A percentile compares a stretch with the other conserved stretches of the same genome.
Evolutionary conservation across 2,329 filamentous ascomycete species (phyloP).

Genomic region (Pleochaeta shiraiana): DNA sequence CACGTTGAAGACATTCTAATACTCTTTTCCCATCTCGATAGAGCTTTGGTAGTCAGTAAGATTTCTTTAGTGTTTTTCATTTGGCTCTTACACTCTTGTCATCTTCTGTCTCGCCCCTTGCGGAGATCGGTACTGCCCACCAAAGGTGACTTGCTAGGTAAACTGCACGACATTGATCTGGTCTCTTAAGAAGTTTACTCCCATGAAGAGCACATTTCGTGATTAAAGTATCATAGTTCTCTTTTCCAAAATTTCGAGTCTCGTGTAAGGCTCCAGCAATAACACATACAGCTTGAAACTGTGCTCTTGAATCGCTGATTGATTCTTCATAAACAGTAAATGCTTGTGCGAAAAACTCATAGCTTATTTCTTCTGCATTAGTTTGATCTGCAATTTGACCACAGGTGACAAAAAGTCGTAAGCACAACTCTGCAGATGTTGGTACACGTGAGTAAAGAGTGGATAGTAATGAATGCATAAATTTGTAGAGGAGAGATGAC

Average conservation of each 20-base stretch:
- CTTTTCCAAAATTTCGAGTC: constrained; percentile 75
- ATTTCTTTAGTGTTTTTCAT: neutral
- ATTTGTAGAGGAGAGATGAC: constrained; percentile 75
- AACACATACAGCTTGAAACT: constrained; percentile 94
- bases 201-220: constrained; percentile 95
- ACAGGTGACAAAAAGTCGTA: constrained; percentile 77
- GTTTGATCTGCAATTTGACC: constrained; percentile 85
- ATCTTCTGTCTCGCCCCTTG: constrained; percentile 66
- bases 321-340: constrained; percentile 97
- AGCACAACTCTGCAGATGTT: constrained; percentile 65
- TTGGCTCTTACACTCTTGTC: constrained; percentile 42
- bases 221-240: constrained; percentile 97
- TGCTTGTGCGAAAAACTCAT: constrained; percentile 95
- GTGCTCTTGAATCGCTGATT: constrained; percentile 83
- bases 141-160: constrained; percentile 93
- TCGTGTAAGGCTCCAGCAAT: constrained; percentile 79
- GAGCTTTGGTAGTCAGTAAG: constrained; percentile 31
- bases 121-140: constrained; percentile 79
- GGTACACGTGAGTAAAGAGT: constrained; percentile 70
- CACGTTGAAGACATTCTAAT: constrained; percentile 85
- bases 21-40: constrained; percentile 97
- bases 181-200: constrained; percentile 92
- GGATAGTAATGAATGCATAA: constrained; percentile 75
- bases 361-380: constrained; percentile 85
- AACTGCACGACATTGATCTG: constrained; percentile 90